These are phyloP conservation scores for Kentomonas sorsogonicus DNA, from an alignment of 208 protist genomes.

Conservation along the genomic window DNA sequence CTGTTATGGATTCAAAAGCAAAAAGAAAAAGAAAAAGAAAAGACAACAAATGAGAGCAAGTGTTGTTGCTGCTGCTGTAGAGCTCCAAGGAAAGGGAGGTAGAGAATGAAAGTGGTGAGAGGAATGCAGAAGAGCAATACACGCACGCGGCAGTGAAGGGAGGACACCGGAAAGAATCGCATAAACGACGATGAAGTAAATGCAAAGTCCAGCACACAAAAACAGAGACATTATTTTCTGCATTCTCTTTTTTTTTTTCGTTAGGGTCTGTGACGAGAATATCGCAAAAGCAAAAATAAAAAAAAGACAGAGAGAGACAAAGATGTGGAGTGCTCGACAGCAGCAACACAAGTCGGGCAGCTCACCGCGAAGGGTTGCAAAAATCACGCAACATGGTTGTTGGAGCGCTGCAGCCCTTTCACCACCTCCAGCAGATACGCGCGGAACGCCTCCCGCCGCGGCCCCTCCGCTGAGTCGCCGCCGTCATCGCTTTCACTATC, in stretches of 20 bases:
- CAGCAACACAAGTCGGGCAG: background rate
- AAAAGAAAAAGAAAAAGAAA: conserved; percentile 14
- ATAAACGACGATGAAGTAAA: no score
- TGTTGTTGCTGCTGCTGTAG: no score
- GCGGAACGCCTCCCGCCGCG: conserved; percentile 32
- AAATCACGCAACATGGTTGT: conserved; percentile 24
- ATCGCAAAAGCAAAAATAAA: background rate
- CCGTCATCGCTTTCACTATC: no score
- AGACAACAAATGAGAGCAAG: conserved; percentile 1
- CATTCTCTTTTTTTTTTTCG: background rate
- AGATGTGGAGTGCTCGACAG: background rate
- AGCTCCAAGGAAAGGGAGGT: no score
- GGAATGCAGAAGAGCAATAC: no score
- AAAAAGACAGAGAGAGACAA: background rate
- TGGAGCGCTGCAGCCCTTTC: conserved; percentile 40
- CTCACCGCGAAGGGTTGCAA: background rate
- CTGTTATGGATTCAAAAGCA: conserved; percentile 2
- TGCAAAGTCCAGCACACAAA: conserved; percentile 7
- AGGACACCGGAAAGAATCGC: no score
- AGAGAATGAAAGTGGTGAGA: no score
- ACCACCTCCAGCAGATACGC: conserved; percentile 47
- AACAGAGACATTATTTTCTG: background rate
- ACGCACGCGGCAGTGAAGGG: no score
- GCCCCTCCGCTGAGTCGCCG: conserved; percentile 4
- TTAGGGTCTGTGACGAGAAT: conserved; percentile 6